Base-by-base conservation (phyloP, 1,284 basidiomycete genomes). In the Ceratobasidium papillatum region DNA sequence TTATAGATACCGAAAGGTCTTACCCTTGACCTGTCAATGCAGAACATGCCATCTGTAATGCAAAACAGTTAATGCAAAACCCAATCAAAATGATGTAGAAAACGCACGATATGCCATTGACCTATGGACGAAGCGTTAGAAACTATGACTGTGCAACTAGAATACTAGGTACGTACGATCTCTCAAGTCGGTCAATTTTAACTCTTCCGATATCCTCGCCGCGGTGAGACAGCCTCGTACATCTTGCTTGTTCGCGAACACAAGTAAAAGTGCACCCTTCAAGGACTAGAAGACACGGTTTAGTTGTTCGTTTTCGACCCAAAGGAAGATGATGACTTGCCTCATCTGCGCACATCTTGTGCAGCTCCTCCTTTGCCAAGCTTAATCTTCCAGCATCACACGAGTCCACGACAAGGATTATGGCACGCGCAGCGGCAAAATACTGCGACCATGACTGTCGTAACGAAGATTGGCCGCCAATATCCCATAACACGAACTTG, bases 191-290 rank as follows among this genome's bases (percentile, higher is more conserved):
- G 75, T 76, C 30, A 76, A 32, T 25, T 49, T 66, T 8, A 76
- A 65, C 49, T 73, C 75, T 25, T 76, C 75, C 19, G 72, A 74
- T 47, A 76, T 74, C 41, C 73, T 52, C 34, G 75, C 75, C 17
- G 73, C 54, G n/a, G 75, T 76, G 43, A 76, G 65, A 22, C 72
- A 66, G n/a, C 85, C 87, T 2, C 85, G 85, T 54, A 89, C 77
- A 80, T 89, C 88, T 81, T 89, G 88, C 80, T 89, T 89, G 81
- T 87, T 89, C 22, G 87, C 87, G 81, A 89, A 88, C 27, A 89
- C 87, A 76, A 88, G 82, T 78, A 88, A 80, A 69, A 88, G 59
- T 19, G 75, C 63, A 43, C 63, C 75, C 27, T 72, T 74, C n/a
- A 76, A 34, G 5, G 72, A 69, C 75, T 76, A 32, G 27, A 52